phyloP scores from a whole-genome alignment of 2,329 filamentous ascomycete genomes.

The Microsporum ferrugineum region DNA sequence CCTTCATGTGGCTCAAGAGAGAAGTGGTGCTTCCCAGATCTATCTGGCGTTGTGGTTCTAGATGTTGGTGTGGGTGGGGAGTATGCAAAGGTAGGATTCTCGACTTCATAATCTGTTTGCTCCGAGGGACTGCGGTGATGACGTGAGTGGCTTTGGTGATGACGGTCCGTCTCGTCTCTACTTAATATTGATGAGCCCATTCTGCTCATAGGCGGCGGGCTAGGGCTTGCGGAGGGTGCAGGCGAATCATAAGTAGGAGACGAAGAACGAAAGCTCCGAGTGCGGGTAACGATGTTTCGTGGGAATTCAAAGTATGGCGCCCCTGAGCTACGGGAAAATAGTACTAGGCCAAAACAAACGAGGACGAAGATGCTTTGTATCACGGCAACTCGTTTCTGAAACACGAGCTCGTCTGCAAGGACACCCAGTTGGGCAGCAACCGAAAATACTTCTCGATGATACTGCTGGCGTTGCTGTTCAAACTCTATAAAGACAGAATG shows the following conservation, averaged over 20 bases:
- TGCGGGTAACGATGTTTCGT: constrained; percentile 37
- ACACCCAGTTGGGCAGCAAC: constrained; percentile 70
- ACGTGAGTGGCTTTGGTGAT: neutral
- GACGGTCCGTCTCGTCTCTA: neutral
- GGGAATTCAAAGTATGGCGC: constrained; percentile 37
- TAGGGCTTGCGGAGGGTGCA: constrained; percentile 24
- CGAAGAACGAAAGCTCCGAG: constrained; percentile 33
- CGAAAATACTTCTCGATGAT: constrained; percentile 70
- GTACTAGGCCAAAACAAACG: constrained; percentile 73
- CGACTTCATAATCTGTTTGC: constrained; percentile 9
- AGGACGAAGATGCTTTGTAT: constrained; percentile 80
- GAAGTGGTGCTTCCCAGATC: neutral
- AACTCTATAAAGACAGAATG: constrained; percentile 88
- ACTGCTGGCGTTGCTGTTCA: constrained; percentile 75
- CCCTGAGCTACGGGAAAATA: constrained; percentile 50
- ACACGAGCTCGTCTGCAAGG: constrained; percentile 80
- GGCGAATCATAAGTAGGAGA: constrained; percentile 26
- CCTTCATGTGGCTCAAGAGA: neutral
- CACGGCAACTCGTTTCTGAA: constrained; percentile 82
- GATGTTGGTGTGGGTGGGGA: constrained; percentile 32
- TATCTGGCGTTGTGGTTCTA: constrained; percentile 11
- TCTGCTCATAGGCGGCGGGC: constrained; percentile 17
- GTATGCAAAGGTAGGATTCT: constrained; percentile 27
- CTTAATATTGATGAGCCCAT: neutral
- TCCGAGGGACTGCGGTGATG: constrained; percentile 2